Evolutionary conservation across 2,329 filamentous ascomycete genomes (phyloP), one percentile per base, ranked within the genome.

Genomic region (Triangularia verruculosa): DNA sequence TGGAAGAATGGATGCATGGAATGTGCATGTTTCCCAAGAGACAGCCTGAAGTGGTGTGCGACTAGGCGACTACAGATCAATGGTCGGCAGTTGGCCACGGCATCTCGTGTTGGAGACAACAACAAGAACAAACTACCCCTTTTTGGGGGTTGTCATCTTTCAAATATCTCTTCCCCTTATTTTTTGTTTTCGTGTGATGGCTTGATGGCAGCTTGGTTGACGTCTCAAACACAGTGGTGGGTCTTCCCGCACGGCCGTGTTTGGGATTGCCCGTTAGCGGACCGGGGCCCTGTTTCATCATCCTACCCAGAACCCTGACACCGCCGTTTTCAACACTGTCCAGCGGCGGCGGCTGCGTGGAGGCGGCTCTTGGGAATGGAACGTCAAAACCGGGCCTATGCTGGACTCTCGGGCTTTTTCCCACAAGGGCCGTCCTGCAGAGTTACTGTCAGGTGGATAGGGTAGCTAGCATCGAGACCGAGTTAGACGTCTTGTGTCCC

Each of bases 251-350:
- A 67, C 57, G 72, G 68, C 57, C 66, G 64, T 62, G 74, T 75
- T 73, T 75, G 68, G 71, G 68, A 66, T 69, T 68, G 61, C 61
- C 61, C 62, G 61, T 64, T 64, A 67, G 68, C 70, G 70, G 73
- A 69, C 69, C 69, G 70, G 69, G 70, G 69, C 69, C 70, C 66
- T 70, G 77, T 78, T 78, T 79, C 77, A 78, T 66, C 68, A 69
- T 61, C 63, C 64, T 34, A 57, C 59, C 64, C 59, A 62, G 55
- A 58, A 59, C 59, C 64, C 63, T 67, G 63, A 68, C 66, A 61
- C 61, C 57, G 57, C 47, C 52, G 24, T 60, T 56, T 61, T 55
- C 20, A 54, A 30, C 56, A 25, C 55, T 27, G 30, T 15, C 51
- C 64, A 55, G 61, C 57, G 55, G 61, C 17, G 27, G 56, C 22